Evolutionary conservation across 2,329 filamentous ascomycete species (phyloP).

Genomic region (Colletotrichum paranaense): DNA sequence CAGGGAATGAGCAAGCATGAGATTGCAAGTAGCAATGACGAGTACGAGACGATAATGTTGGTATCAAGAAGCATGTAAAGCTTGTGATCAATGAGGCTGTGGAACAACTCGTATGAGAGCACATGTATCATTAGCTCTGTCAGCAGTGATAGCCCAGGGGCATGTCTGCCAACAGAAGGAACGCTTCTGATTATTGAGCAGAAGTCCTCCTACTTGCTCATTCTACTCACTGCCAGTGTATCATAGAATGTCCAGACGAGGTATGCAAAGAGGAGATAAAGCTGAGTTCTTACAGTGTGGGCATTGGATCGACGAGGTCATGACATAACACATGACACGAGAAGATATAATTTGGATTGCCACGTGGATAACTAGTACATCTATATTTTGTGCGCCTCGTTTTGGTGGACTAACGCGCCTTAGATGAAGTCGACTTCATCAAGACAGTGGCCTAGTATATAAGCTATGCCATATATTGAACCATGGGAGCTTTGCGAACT

Average conservation of each 20-base stretch:
- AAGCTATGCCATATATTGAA: background rate
- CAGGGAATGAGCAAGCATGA: background rate
- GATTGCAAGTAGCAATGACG: background rate
- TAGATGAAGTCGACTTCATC: fast-evolving
- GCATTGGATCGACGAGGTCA: no score
- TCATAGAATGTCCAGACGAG: no score
- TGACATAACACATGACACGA: no score
- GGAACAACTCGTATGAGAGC: background rate
- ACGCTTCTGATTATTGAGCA: no score
- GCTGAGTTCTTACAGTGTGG: no score
- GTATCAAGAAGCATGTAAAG: background rate
- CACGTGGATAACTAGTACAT: background rate
- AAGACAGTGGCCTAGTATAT: no score
- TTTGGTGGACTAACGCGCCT: background rate
- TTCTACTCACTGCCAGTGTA: no score
- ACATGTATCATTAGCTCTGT: background rate
- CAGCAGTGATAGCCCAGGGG: background rate
- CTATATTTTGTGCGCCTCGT: background rate
- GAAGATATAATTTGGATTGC: no score
- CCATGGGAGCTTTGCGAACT: background rate
- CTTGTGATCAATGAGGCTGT: background rate
- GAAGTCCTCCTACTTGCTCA: no score
- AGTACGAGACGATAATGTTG: background rate
- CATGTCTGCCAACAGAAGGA: background rate
- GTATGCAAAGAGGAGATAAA: no score